Evolutionary conservation across 345 rosid genomes (phyloP).

Genomic region (Pistacia vera): DNA sequence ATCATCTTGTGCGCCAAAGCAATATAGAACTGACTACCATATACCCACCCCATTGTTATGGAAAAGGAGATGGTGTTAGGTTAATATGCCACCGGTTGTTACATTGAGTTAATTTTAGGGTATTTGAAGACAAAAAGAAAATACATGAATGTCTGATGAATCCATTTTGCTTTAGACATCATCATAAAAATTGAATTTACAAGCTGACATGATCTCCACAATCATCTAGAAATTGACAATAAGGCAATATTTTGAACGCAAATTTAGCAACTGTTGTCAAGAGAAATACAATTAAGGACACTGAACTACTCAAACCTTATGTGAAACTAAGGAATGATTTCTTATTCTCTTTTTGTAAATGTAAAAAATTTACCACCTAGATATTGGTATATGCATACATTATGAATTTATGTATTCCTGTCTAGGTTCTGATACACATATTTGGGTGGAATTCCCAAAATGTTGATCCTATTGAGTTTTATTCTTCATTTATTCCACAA

Average conservation of each 20-base stretch:
- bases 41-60: background rate
- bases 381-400: background rate
- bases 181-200: background rate
- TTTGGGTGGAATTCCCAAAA: background rate
- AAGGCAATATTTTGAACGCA: background rate
- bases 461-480: background rate
- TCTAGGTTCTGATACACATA: background rate
- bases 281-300: background rate
- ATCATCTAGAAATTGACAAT: constrained; percentile 3
- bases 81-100: background rate
- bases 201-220: constrained; percentile 1
- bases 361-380: background rate
- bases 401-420: background rate
- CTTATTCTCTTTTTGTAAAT: too few relatives aligned
- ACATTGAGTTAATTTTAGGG: background rate
- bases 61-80: background rate
- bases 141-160: background rate
- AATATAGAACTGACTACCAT: background rate
- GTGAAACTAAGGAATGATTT: too few relatives aligned
- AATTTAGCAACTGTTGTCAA: background rate
- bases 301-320: background rate
- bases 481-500: background rate
- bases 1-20: background rate
- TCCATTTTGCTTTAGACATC: background rate
- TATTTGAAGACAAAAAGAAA: background rate